A percentile compares a stretch with the other conserved stretches of the same genome.
Evolutionary conservation across 179 eudicot species (phyloP).

Genomic region (Vitellaria paradoxa): DNA sequence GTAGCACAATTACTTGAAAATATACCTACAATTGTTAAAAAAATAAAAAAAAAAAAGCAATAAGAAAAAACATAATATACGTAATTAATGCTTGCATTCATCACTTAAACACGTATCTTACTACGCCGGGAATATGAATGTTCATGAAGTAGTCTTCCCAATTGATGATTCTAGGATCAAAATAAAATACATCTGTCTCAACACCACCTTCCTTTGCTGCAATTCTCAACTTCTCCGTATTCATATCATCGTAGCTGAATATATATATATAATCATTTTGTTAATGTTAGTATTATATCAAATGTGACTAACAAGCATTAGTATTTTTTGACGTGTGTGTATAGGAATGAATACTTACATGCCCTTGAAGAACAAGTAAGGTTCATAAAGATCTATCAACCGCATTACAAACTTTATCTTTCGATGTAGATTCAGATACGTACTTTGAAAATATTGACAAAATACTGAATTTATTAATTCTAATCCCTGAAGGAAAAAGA

Average conservation of each 20-base stretch:
- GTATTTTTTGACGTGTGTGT: background rate
- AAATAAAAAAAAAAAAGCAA: too few relatives aligned
- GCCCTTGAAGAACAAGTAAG: slow-evolving; percentile 86
- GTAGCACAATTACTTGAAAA: too few relatives aligned
- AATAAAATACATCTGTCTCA: slow-evolving; percentile 63
- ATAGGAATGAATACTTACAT: slow-evolving; percentile 40
- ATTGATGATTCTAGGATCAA: slow-evolving; percentile 64
- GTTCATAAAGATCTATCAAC: slow-evolving; percentile 59
- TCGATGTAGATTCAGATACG: slow-evolving; percentile 40
- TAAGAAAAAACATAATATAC: too few relatives aligned
- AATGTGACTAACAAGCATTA: background rate
- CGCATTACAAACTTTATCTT: slow-evolving; percentile 56
- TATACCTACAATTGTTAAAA: too few relatives aligned
- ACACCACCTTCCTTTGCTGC: slow-evolving; percentile 38
- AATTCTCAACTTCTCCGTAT: slow-evolving; percentile 54
- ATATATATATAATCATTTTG: background rate
- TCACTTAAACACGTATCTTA: slow-evolving; percentile 53
- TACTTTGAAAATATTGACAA: slow-evolving; percentile 53
- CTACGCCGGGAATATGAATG: slow-evolving; percentile 66
- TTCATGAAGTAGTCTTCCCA: slow-evolving; percentile 75
- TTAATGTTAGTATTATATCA: too few relatives aligned
- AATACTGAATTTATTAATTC: slow-evolving; percentile 46
- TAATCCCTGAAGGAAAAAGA: slow-evolving; percentile 36
- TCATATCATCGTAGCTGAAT: slow-evolving; percentile 64
- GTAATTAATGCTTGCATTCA: background rate